Conservation (phyloP, 345 rosid species). For the Eucalyptus decipiens region DNA sequence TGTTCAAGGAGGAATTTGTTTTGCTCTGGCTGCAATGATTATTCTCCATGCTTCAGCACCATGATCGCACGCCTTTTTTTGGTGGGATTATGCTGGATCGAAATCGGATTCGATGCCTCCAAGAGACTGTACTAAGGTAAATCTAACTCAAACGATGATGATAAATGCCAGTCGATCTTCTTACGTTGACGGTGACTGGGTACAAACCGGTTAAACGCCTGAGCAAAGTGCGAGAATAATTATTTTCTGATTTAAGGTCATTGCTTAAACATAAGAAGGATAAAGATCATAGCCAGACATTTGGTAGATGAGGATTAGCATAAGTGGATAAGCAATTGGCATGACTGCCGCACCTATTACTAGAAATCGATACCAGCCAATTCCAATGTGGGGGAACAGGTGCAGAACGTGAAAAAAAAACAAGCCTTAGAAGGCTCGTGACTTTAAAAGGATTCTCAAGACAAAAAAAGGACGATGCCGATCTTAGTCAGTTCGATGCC, state of each 20-base stretch:
- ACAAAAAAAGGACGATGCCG: not conserved
- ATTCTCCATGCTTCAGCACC: not conserved
- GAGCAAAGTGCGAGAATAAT: not conserved
- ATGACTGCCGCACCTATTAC: not conserved
- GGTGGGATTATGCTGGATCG: not conserved
- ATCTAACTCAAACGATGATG: not conserved
- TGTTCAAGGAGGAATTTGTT: not conserved
- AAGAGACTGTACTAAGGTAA: not conserved
- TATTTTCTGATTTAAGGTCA: not conserved
- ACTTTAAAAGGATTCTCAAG: not conserved
- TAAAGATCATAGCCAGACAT: not conserved
- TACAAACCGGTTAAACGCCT: not conserved
- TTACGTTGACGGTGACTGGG: accelerated
- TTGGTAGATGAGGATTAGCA: not conserved
- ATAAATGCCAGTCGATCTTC: not conserved
- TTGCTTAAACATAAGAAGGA: not conserved
- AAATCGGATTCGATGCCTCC: not conserved
- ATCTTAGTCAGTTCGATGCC: not conserved
- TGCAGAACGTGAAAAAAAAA: not conserved
- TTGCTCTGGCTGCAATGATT: not conserved
- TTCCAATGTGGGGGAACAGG: not conserved
- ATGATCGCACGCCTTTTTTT: not conserved
- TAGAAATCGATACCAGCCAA: not conserved
- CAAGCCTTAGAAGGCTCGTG: not conserved
- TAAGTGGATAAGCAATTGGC: not conserved